These are phyloP conservation scores for Paxillus ammoniavirescens DNA, from an alignment of 768 basidiomycete species.

Conservation along the genomic window DNA sequence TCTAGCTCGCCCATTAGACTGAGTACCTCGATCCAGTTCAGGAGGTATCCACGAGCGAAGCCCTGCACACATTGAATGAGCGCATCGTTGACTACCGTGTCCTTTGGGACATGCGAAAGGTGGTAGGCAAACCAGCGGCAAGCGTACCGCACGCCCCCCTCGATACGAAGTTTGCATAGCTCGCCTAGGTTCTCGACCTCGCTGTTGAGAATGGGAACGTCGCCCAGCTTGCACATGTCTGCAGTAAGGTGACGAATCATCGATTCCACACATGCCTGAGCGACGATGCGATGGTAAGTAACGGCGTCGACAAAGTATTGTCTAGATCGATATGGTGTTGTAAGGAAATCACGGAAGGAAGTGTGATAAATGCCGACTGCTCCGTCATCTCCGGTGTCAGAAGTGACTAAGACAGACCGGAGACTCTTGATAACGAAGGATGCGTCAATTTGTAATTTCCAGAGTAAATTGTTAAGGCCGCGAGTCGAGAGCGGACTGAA, in stretches of 20 bases:
- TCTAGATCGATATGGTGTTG: constrained; percentile 11
- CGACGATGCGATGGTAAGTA: constrained; percentile 12
- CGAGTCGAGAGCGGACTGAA: constrained; percentile 12
- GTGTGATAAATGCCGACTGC: constrained; percentile 19
- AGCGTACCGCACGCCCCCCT: constrained; percentile 17
- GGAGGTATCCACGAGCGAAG: constrained; percentile 8
- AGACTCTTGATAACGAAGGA: constrained; percentile 11
- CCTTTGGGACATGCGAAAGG: constrained; percentile 10
- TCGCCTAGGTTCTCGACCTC: constrained; percentile 13
- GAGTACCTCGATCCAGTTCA: constrained; percentile 21
- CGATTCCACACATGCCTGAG: constrained; percentile 12
- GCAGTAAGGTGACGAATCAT: constrained; percentile 14
- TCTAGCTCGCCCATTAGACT: constrained; percentile 16
- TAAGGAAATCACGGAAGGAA: constrained; percentile 22
- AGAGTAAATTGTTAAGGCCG: constrained; percentile 13
- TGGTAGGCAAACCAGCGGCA: constrained; percentile 21
- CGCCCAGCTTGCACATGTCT: constrained; percentile 14
- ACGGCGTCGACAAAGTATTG: constrained; percentile 12
- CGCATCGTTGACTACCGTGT: neutral
- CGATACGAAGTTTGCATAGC: constrained; percentile 9
- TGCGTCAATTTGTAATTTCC: constrained; percentile 5
- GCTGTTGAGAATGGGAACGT: constrained; percentile 9
- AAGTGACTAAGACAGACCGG: constrained; percentile 13
- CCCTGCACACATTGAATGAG: constrained; percentile 9
- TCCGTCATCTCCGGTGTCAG: constrained; percentile 8